These are phyloP conservation scores for Aspergillus conjunctus DNA, from an alignment of 495 filamentous ascomycete genomes.

Conservation along the genomic window DNA sequence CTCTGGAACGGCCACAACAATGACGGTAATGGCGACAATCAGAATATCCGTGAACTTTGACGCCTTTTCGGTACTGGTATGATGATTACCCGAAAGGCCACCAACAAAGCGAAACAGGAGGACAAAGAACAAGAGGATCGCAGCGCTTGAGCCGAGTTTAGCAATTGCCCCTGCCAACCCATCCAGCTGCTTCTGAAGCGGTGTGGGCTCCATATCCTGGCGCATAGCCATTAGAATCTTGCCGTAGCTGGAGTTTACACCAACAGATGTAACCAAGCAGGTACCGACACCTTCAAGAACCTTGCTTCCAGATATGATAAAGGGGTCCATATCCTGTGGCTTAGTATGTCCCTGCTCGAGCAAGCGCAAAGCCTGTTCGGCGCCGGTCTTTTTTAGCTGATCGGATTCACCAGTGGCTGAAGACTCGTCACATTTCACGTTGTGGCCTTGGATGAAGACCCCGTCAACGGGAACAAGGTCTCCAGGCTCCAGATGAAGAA, in stretches of 20 bases:
- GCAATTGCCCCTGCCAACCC: constrained; percentile 80
- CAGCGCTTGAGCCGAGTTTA: constrained; percentile 74
- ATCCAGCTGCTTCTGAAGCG: constrained; percentile 80
- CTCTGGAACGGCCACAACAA: constrained; percentile 68
- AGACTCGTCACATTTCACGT: constrained; percentile 70
- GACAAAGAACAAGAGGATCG: constrained; percentile 76
- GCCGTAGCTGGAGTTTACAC: constrained; percentile 78
- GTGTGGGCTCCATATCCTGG: constrained; percentile 77
- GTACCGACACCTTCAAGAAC: constrained; percentile 81
- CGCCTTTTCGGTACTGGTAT: constrained; percentile 59
- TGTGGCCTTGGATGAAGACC: constrained; percentile 65
- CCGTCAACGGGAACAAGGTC: constrained; percentile 76
- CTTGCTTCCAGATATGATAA: constrained; percentile 79
- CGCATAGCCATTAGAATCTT: constrained; percentile 85
- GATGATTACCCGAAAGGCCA: constrained; percentile 45
- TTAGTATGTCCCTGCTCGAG: constrained; percentile 39
- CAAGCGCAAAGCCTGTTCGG: constrained; percentile 63
- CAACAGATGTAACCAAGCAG: constrained; percentile 77
- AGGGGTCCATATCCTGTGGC: constrained; percentile 40
- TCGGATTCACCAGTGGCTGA: constrained; percentile 75
- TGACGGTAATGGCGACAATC: constrained; percentile 61
- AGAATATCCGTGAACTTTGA: constrained; percentile 64
- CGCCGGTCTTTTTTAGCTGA: constrained; percentile 63
- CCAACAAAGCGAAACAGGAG: constrained; percentile 78
- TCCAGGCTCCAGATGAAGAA: constrained; percentile 73